phyloP scores from a whole-genome alignment of 2,329 filamentous ascomycete genomes.

The Dryadomyces quercus-mongolicae region DNA sequence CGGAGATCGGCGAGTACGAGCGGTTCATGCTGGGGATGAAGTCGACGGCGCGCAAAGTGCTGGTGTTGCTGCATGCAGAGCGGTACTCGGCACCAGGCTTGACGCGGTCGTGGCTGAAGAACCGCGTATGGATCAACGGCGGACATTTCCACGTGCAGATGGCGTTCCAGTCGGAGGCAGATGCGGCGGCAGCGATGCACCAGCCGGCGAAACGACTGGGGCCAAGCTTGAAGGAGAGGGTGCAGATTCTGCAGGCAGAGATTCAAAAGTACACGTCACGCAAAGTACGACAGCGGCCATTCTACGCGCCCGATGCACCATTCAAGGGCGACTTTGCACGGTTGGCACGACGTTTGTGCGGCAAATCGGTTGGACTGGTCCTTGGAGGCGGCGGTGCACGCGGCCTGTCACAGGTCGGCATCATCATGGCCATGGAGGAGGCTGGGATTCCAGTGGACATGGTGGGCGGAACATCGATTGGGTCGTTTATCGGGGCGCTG shows the following conservation, averaged over 20 bases:
- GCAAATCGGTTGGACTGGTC: constrained; percentile 88
- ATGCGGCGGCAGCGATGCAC: constrained; percentile 39
- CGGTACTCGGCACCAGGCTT: constrained; percentile 75
- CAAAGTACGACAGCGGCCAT: constrained; percentile 74
- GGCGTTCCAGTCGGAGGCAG: constrained; percentile 65
- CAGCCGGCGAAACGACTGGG: constrained; percentile 67
- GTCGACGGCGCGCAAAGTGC: constrained; percentile 84
- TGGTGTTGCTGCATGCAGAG: constrained; percentile 82
- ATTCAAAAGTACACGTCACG: constrained; percentile 97
- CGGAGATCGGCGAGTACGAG: constrained; percentile 90
- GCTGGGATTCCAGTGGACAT: constrained; percentile 93
- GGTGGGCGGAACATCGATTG: constrained; percentile 90
- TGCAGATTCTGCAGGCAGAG: constrained; percentile 90
- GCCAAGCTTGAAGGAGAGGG: constrained; percentile 76
- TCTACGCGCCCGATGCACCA: constrained; percentile 83
- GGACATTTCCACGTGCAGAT: constrained; percentile 97
- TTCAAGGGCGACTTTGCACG: constrained; percentile 97
- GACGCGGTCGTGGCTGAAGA: constrained; percentile 80
- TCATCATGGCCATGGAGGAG: constrained; percentile 91
- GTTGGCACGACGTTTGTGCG: constrained; percentile 77
- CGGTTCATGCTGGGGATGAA: constrained; percentile 94
- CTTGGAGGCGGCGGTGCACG: constrained; percentile 87
- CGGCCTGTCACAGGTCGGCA: constrained; percentile 84
- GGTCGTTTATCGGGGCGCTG: constrained; percentile 85
- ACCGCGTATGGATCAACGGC: constrained; percentile 95